Evolutionary conservation across 2,329 filamentous ascomycete genomes (phyloP), one percentile per base, ranked within the genome.

Genomic region (Arthroderma sp.): DNA sequence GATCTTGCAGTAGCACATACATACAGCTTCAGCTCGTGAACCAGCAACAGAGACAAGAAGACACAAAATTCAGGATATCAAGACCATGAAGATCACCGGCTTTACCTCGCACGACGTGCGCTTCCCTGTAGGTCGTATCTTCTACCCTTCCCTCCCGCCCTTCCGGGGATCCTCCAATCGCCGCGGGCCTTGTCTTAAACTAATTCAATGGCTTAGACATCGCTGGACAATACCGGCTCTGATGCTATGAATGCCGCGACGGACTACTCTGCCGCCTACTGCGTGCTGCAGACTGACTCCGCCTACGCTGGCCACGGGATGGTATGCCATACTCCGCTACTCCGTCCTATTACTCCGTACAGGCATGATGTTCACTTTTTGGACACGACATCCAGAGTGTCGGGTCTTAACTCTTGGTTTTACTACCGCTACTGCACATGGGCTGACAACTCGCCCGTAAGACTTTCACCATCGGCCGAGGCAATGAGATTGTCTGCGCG

Each of bases 181-280:
- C 7, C 13, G 6, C 8, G 19, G 41, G 8, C 41, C 21, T 47
- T 25, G 19, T 47, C 19, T 23, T 47, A 23, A 13, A 25, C 28
- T 51, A 51, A 51, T 33, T 7, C 33, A 23, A 17, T 51, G 11
- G 44, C 21, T 41, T 61, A 81, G 71, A 96, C 90, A n/a, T 95
- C 90, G 41, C 83, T 96, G 60, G 89, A 95, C 74, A 93, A 91
- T 76, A 95, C 89, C n/a, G 90, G 90, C 66, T 94, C 88, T 7
- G 91, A 96, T 81, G 91, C 89, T 67, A 96, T 95, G 91, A 95
- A 96, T 69, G 87, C 88, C 2, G 89, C 90, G 1, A 87, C 89
- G 61, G 89, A 95, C 73, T 95, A 95, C 75, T 95, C 89, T 1
- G 80, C 90, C 11, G 90, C 91, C n/a, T 96, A 95, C 77, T 95